Base-by-base conservation (phyloP, 305 asterid species). In the Fraxinus dipetala region DNA sequence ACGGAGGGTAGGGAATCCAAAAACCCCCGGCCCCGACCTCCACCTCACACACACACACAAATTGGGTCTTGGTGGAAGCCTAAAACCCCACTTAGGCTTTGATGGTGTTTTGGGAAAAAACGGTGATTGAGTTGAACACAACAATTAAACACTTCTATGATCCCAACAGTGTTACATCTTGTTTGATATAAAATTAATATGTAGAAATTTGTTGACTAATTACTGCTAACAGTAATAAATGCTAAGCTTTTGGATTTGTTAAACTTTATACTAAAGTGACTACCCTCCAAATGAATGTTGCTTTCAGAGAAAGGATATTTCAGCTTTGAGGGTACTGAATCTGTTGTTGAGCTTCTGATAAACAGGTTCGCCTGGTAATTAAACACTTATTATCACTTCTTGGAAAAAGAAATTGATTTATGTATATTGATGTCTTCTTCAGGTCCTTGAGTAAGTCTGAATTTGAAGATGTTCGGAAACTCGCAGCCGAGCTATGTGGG, bases 401-500 rank as follows among this genome's bases (percentile, higher is more conserved):
- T 78, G 14, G 38, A 22, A 75, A 54, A 36, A 78, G 72, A 54
- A 72, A 77, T 82, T 86, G 80, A 82, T 72, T 38, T 75, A 79
- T 75, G 22, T 35, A 51, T 72, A 35, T 13, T 78, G 43, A 79
- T 76, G 40, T 85, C 81, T 77, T 80, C 16, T 80, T 78, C 84
- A 95, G 99, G 91, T 95, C 97, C 45, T 87, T 92, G 83, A 91
- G 88, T 73, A 88, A 90, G 84, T 84, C 86, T 77, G 98, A 95
- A 84, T 92, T 87, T 80, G 97, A 93, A 91, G 98, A 95, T 86
- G 97, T 91, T 82, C 93, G 97, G 54, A 95, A 92, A 87, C 97
- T 95, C 83, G 94, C 98, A 48, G 96, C 99, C 4, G 99, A 93
- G 88, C 97, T 95, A 61, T 95, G 97, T 85, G 99, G 98, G 80